Evolutionary conservation across 805 yeast genomes (phyloP).

Genomic region (Aciculoconidium aculeatum): DNA sequence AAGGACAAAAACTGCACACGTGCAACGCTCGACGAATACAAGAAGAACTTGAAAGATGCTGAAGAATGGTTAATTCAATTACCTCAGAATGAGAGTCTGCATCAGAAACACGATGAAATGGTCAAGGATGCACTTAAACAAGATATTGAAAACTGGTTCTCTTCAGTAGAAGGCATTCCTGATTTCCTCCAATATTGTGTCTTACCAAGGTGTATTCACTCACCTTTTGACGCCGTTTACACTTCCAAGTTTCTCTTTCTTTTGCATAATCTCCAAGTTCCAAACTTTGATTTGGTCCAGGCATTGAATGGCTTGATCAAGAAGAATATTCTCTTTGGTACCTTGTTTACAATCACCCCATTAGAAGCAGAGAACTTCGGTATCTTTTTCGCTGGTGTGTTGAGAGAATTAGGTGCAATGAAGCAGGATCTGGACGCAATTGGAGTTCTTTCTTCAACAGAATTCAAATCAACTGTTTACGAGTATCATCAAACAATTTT

Average conservation of each 20-base stretch:
- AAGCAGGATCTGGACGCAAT: neutral
- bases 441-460: neutral
- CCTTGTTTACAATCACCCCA: slow-evolving; percentile 65
- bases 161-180: neutral
- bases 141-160: slow-evolving; percentile 2
- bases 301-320: slow-evolving; percentile 44
- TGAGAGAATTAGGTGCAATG: slow-evolving; percentile 31
- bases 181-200: slow-evolving; percentile 59
- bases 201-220: slow-evolving; percentile 70
- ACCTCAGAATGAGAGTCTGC: no score
- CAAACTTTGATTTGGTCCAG: slow-evolving; percentile 32
- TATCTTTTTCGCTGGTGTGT: slow-evolving; percentile 55
- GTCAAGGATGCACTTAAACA: no score
- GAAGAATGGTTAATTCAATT: slow-evolving; percentile 2
- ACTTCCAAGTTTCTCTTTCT: slow-evolving; percentile 55
- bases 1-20: slow-evolving; percentile 20
- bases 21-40: no score
- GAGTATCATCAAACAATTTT: slow-evolving; percentile 53
- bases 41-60: no score
- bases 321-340: slow-evolving; percentile 44
- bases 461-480: slow-evolving; percentile 37
- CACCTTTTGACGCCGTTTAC: slow-evolving; percentile 78
- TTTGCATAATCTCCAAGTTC: slow-evolving; percentile 33
- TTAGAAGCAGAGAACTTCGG: slow-evolving; percentile 81
- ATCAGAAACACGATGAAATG: no score